Evolutionary conservation across 805 yeast species (phyloP), one percentile per base, ranked within the genome.

Genomic region (Kodamaea neixiangensis): DNA sequence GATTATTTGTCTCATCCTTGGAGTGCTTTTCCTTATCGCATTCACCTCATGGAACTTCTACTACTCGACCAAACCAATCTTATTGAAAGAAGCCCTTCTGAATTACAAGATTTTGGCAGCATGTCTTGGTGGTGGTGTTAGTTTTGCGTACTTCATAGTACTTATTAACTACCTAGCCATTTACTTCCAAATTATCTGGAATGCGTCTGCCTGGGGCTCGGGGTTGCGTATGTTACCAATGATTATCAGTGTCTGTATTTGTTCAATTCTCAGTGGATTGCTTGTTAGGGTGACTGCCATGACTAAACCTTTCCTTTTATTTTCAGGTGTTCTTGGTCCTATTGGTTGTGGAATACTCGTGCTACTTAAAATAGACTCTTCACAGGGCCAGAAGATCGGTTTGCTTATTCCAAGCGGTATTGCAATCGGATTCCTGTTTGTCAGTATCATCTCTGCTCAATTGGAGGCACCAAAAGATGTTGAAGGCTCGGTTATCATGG

Each of bases 161-260:
- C 39, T 52, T 17, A 51, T 60, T 21, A 46, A 57, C 48, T 79
- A 69, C 55, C 51, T 72, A 14, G 64, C 79, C 3, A 65, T 72
- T n/a, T 80, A 79, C 58, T 82, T 78, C 62, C 84, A 82, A 59
- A 75, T 75, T 20, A 66, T 80, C 7, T 66, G 63, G 42, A 74
- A 67, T 10, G 63, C 68, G 38, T 68, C 66, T 46, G 71, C 82
- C 3, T 65, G 77, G 65, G 63, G 64, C 19, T 68, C 82, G 2
- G 85, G 85, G 35, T 59, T 78, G 29, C 67, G 75, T 20, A 59
- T 75, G 35, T 60, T 80, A 22, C 81, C 84, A 0, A 44, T 66
- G 31, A 69, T 79, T 45, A 61, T 77, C 19, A 56, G 78, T 14
- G 68, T 73, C 25, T 76, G 67, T 45, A 51, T 69, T 1, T 57